Percentiles rank a stretch among this genome's conserved stretches.
phyloP scores from a whole-genome alignment of 2,329 filamentous ascomycete genomes.

The Bipolaris gigantea region DNA sequence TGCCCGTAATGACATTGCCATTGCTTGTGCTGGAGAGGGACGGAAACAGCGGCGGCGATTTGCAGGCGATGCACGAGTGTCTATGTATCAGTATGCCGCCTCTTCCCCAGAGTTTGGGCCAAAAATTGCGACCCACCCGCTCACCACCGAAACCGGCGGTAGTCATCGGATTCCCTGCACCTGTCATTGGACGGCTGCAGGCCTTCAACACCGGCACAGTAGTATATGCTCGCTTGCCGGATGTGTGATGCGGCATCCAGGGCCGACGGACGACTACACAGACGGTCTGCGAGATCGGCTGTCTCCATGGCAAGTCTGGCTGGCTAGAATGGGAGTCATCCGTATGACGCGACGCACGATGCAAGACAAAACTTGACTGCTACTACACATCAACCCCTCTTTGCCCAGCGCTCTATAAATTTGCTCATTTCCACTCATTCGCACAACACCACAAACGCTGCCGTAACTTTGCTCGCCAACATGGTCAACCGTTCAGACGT shows the following conservation, averaged over 20 bases:
- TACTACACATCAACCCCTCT: slow-evolving; percentile 10
- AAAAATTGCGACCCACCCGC: slow-evolving; percentile 27
- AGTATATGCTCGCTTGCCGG: slow-evolving; percentile 19
- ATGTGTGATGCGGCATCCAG: slow-evolving; percentile 2
- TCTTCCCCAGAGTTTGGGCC: slow-evolving; percentile 21
- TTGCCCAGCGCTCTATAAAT: slow-evolving; percentile 5
- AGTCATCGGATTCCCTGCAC: slow-evolving; percentile 33
- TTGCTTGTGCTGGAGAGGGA: slow-evolving; percentile 26
- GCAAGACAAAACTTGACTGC: slow-evolving; percentile 19
- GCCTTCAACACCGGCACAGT: slow-evolving; percentile 27
- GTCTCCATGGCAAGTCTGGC: slow-evolving; percentile 5
- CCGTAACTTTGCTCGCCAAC: slow-evolving; percentile 10
- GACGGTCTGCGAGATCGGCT: slow-evolving; percentile 23
- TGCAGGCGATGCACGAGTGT: slow-evolving; percentile 3
- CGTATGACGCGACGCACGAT: slow-evolving; percentile 31
- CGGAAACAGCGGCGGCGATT: slow-evolving; percentile 31
- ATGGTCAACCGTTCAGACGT: slow-evolving; percentile 77
- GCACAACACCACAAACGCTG: not conserved
- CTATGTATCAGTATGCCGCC: not conserved
- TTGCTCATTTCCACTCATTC: not conserved
- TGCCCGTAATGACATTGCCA: slow-evolving; percentile 45
- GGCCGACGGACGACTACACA: not conserved
- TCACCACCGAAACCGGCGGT: slow-evolving; percentile 22
- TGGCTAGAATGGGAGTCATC: slow-evolving; percentile 30
- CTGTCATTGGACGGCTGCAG: slow-evolving; percentile 30